Evolutionary conservation across 495 filamentous ascomycete species (phyloP), one percentile per base, ranked within the genome.

Genomic region (Beverwykella pulmonaria): DNA sequence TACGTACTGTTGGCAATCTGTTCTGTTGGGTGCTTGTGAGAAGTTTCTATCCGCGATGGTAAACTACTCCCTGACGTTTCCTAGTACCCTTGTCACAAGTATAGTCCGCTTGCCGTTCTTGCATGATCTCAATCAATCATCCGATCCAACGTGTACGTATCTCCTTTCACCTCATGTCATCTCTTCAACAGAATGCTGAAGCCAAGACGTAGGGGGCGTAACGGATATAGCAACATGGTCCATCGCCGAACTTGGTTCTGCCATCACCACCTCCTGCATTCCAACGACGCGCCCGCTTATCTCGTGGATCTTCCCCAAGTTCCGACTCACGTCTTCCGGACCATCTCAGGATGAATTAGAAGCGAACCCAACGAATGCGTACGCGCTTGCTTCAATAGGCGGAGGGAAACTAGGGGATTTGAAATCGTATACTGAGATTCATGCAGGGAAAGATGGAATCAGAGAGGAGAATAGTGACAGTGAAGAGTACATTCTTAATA

Each of bases 1-100:
- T 55, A 55, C 52, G 52, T 25, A 6, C 27, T 55, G 15, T 23
- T 55, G 27, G 52, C 52, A 25, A 55, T 55, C 22, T 55, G 52
- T 20, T 55, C 52, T 6, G 52, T 30, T 25, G 52, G 27, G 26
- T 55, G 22, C 52, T 32, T 26, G 22, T 26, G 20, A 9, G 52
- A 12, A 10, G 12, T 14, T 29, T 29, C 22, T n/a, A n/a, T 30
- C 22, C 19, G 52, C 52, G 9, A 10, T 20, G 9, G 9, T 30
- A 7, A 14, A 10, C 8, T 12, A 7, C 22, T 55, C 22, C 5
- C 27, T 32, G 7, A 32, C 27, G 20, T 10, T 14, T 7, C 7
- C 27, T 30, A 29, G 22, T 20, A 55, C 52, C 14, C 52, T 55
- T 10, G 20, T 55, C 6, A 30, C 52, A 10, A 55, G 52, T 20